Evolutionary conservation across 176 grass and related monocot species (phyloP).

Genomic region (Carex scoparia): DNA sequence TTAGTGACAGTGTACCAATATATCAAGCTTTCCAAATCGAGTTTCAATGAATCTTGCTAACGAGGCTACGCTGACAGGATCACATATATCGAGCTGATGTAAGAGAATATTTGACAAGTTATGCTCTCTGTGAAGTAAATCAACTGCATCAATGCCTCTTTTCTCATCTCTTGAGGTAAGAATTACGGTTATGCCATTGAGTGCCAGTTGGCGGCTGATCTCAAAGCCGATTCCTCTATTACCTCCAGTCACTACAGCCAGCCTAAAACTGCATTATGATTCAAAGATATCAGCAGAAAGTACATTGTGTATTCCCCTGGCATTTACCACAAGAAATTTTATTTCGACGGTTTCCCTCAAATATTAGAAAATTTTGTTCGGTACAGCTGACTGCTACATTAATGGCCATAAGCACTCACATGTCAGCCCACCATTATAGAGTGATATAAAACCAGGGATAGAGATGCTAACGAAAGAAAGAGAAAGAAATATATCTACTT

Average conservation of each 20-base stretch:
- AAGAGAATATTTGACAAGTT: conserved; percentile 28
- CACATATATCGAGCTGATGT: conserved; percentile 36
- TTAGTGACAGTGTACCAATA: conserved; percentile 25
- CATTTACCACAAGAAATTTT: background rate
- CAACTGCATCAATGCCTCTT: conserved; percentile 21
- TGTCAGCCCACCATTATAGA: no score
- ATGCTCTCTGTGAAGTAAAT: conserved; percentile 14
- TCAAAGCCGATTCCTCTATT: conserved; percentile 48
- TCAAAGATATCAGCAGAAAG: background rate
- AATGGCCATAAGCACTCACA: no score
- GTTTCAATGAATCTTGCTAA: conserved; percentile 31
- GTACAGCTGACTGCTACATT: background rate
- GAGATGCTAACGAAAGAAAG: background rate
- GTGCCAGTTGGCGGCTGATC: conserved; percentile 27
- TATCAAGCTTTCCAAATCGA: conserved; percentile 42
- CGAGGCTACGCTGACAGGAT: conserved; percentile 16
- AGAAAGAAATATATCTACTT: background rate
- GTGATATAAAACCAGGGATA: background rate
- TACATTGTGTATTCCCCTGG: background rate
- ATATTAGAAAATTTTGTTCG: background rate
- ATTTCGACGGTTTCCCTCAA: background rate
- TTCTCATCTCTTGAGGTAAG: conserved; percentile 36
- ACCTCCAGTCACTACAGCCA: conserved; percentile 42
- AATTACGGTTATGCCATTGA: conserved; percentile 28
- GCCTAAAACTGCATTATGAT: conserved; percentile 1